Evolutionary conservation across 176 grass and related monocot genomes (phyloP), one percentile per base, ranked within the genome.

Genomic region (Oryza meridionalis): DNA sequence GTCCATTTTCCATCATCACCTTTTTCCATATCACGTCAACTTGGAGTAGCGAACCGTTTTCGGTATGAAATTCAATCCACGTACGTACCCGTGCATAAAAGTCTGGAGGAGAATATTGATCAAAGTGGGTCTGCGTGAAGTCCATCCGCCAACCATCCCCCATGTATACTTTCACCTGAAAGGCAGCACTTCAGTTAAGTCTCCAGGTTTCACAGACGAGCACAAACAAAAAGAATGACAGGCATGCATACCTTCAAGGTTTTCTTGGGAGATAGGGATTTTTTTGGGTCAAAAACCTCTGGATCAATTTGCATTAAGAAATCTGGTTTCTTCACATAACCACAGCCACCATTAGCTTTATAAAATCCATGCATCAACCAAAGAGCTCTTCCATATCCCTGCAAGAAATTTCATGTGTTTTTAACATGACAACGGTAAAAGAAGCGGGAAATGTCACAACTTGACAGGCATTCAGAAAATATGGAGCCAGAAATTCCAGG

Each of bases 321-420:
- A 86, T 95, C 95, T 16, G 95, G 95, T 84, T 98, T 98, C 75
- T 95, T 98, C 70, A 97, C 90, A 82, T 93, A 97, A 76, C 95
- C 95, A 82, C 95, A 94, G 16, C 84, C 84, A 62, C 95, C 95
- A 11, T 97, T 97, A 9, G 95, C 90, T 85, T 84, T 93, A 76
- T 93, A 98, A 82, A 98, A 98, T 22, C 95, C 95, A 84, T 95
- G 95, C 95, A 98, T 98, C 84, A 98, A 91, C 95, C 95, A 98
- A 71, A 98, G 92, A 0, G 91, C 84, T 72, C 95, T 93, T 85
- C 95, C 95, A 26, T 98, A 95, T 66, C 95, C 95, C 95, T 98
- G 73, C 32, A 78, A 81, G 43, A 81, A 58, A 73, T n/a, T 74
- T 14, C 66, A 82, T 72, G 72, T 47, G 7, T 5, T 42, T 38